A percentile compares a stretch with the other conserved stretches of the same genome.
Conservation (phyloP, 257 asterid genomes). For the Vinca minor region DNA sequence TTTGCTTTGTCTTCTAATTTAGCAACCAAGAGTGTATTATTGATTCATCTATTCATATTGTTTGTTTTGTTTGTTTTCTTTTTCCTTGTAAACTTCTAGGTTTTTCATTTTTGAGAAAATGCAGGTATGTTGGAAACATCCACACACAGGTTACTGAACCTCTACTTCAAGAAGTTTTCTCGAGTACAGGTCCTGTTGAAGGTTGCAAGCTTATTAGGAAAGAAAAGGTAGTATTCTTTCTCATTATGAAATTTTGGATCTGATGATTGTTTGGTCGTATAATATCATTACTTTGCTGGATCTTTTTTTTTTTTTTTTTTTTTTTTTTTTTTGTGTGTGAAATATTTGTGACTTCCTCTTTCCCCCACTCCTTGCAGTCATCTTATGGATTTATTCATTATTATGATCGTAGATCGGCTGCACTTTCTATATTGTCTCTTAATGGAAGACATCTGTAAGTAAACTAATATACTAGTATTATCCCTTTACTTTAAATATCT, state of each 20-base stretch:
- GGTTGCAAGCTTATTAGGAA: slow-evolving; percentile 82
- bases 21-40: slow-evolving; percentile 2
- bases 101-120: slow-evolving; percentile 39
- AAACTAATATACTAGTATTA: background rate
- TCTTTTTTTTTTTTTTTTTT: too few species aligned
- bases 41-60: slow-evolving; percentile 1
- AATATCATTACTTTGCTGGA: background rate
- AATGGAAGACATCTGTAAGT: slow-evolving; percentile 62
- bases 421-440: slow-evolving; percentile 40
- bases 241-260: background rate
- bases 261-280: background rate
- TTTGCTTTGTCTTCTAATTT: background rate
- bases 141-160: slow-evolving; percentile 84
- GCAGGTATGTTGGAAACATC: slow-evolving; percentile 89
- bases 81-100: slow-evolving; percentile 22
- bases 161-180: slow-evolving; percentile 82
- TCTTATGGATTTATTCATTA: slow-evolving; percentile 45
- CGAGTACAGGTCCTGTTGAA: slow-evolving; percentile 87
- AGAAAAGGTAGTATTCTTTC: slow-evolving; percentile 53
- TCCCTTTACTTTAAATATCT: slow-evolving; percentile 1
- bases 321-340: too few species aligned
- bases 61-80: slow-evolving; percentile 14
- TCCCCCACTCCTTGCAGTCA: slow-evolving; percentile 30
- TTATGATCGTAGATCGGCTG: slow-evolving; percentile 44
- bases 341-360: background rate